Evolutionary conservation across 2,329 filamentous ascomycete species (phyloP).

Genomic region (Calonectria multiphialidica): DNA sequence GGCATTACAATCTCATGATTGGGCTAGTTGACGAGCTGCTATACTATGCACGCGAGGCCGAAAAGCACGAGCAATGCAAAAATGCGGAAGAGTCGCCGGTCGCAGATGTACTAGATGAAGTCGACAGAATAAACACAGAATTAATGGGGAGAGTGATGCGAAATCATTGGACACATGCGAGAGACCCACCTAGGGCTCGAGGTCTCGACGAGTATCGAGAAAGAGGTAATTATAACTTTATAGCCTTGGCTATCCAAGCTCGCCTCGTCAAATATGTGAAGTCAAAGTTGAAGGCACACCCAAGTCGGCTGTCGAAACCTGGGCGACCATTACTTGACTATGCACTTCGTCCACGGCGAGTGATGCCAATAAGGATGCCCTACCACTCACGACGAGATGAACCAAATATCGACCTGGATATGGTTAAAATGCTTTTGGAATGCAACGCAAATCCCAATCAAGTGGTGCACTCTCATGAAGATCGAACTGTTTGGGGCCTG

Average conservation of each 20-base stretch:
- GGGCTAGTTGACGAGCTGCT: constrained; percentile 13
- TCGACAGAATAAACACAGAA: neutral
- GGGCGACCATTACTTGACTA: neutral
- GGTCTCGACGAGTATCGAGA: neutral
- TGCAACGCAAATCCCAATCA: neutral
- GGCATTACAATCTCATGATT: neutral
- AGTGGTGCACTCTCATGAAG: neutral
- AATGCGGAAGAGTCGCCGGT: neutral
- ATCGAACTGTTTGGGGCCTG: neutral
- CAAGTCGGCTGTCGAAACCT: neutral
- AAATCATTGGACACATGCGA: neutral
- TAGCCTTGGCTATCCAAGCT: neutral
- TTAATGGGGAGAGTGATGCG: neutral
- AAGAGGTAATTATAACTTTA: neutral
- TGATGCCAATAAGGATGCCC: constrained; percentile 5
- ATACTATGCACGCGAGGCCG: constrained; percentile 8
- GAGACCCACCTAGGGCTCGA: neutral
- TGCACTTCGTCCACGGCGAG: constrained; percentile 14
- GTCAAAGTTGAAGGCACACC: neutral
- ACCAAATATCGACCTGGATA: constrained; percentile 9
- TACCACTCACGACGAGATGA: constrained; percentile 11
- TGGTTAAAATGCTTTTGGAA: neutral
- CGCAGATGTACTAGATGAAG: neutral
- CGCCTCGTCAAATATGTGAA: neutral
- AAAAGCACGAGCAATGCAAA: neutral